These are phyloP conservation scores for Malus hybrid DNA, from an alignment of 331 rosid genomes.

Conservation along the genomic window DNA sequence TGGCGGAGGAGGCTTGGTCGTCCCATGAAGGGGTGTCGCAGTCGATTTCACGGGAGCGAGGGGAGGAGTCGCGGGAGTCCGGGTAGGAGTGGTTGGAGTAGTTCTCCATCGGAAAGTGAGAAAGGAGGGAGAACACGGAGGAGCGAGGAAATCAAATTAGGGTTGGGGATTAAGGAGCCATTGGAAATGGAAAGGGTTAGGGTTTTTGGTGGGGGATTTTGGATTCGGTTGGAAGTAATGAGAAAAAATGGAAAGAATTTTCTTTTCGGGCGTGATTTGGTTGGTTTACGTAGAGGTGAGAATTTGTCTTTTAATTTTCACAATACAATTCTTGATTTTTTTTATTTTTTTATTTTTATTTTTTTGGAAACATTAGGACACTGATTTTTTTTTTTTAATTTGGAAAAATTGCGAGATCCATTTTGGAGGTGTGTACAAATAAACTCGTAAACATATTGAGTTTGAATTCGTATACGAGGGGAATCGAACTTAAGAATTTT, in stretches of 20 bases:
- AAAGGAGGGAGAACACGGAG: background rate
- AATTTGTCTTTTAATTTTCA: too few species aligned
- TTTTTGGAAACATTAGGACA: too few species aligned
- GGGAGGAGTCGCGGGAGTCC: conserved; percentile 72
- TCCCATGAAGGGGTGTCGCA: conserved; percentile 52
- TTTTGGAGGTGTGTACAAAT: too few species aligned
- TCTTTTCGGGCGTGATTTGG: background rate
- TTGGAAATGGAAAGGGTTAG: background rate
- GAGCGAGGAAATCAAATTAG: background rate
- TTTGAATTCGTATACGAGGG: too few species aligned
- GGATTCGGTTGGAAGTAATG: background rate
- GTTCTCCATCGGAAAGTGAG: conserved; percentile 37
- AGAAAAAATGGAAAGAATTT: background rate
- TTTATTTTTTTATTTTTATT: too few species aligned
- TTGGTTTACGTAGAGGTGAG: too few species aligned
- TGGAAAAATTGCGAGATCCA: too few species aligned
- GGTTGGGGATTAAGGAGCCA: background rate
- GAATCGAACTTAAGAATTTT: too few species aligned
- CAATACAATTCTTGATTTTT: too few species aligned
- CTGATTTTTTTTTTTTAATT: too few species aligned
- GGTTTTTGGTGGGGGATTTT: background rate
- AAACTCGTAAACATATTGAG: too few species aligned
- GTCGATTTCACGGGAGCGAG: conserved; percentile 62
- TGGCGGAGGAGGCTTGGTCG: conserved; percentile 17
- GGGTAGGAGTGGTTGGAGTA: conserved; percentile 29